These are phyloP conservation scores for Trichophyton equinum DNA, from an alignment of 2,329 filamentous ascomycete species.

Conservation along the genomic window DNA sequence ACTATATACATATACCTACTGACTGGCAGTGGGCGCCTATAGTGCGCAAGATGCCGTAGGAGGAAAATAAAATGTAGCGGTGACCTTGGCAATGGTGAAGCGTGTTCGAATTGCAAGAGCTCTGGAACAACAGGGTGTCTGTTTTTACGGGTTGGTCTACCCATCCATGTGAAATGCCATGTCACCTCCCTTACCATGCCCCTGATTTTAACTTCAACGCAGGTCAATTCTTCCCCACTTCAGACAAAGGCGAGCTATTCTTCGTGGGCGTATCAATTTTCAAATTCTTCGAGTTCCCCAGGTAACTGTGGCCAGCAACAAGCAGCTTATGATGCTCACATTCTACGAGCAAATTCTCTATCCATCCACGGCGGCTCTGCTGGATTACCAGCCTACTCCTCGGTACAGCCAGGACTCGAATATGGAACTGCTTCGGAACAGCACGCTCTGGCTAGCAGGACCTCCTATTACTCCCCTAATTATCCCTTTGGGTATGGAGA, in stretches of 20 bases:
- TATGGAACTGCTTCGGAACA: neutral
- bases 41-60: constrained; percentile 78
- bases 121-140: constrained; percentile 56
- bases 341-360: neutral
- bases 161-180: neutral
- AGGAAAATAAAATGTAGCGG: constrained; percentile 93
- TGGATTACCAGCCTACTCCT: constrained; percentile 3
- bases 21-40: neutral
- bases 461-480: neutral
- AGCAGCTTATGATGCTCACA: constrained; percentile 4
- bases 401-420: constrained; percentile 5
- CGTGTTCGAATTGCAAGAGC: constrained; percentile 72
- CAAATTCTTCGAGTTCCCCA: constrained; percentile 12
- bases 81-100: constrained; percentile 59
- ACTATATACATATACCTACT: neutral
- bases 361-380: constrained; percentile 5
- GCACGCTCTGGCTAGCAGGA: neutral
- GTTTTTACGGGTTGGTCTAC: constrained; percentile 57
- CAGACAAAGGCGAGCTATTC: constrained; percentile 16
- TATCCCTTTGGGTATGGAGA: neutral
- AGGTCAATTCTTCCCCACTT: constrained; percentile 25
- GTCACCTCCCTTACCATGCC: neutral
- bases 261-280: constrained; percentile 21
- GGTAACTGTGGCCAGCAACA: constrained; percentile 5
- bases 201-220: neutral